Conservation (phyloP, 2,329 filamentous ascomycete genomes). For the Lecanicillium sp. region DNA sequence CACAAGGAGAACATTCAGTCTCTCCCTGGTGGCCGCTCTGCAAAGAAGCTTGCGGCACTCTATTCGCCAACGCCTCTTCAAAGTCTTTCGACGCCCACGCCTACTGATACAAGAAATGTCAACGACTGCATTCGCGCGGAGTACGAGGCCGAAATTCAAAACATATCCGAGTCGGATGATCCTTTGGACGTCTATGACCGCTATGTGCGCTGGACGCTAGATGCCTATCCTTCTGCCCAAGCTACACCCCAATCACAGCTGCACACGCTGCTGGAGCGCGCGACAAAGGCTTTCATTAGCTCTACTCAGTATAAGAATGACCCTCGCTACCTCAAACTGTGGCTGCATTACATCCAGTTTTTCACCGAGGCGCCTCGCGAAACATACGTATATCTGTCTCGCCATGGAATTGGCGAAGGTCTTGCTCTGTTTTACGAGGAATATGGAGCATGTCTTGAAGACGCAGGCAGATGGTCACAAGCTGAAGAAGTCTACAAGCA, state of each 20-base stretch:
- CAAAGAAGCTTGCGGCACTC: constrained; percentile 75
- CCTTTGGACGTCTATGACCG: constrained; percentile 92
- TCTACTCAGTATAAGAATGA: constrained; percentile 90
- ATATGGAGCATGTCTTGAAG: constrained; percentile 88
- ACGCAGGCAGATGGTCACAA: constrained; percentile 74
- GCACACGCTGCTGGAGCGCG: constrained; percentile 79
- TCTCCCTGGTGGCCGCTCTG: constrained; percentile 78
- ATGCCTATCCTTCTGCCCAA: constrained; percentile 90
- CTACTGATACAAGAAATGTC: constrained; percentile 64
- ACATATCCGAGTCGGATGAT: constrained; percentile 81
- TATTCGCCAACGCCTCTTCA: constrained; percentile 61
- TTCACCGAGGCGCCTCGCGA: constrained; percentile 92
- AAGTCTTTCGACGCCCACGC: constrained; percentile 53
- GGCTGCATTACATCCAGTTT: constrained; percentile 87
- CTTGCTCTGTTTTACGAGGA: constrained; percentile 95
- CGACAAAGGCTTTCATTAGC: constrained; percentile 82
- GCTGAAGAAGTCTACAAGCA: constrained; percentile 90
- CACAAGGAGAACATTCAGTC: constrained; percentile 99
- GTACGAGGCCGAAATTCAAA: constrained; percentile 75
- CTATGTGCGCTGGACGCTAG: constrained; percentile 94
- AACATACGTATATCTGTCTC: constrained; percentile 82
- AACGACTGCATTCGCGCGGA: constrained; percentile 74
- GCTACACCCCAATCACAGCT: constrained; percentile 88
- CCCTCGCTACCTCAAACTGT: constrained; percentile 83
- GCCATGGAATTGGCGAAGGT: constrained; percentile 77